Evolutionary conservation across 2,329 filamentous ascomycete genomes (phyloP).

Genomic region (Trichoderma sp.): DNA sequence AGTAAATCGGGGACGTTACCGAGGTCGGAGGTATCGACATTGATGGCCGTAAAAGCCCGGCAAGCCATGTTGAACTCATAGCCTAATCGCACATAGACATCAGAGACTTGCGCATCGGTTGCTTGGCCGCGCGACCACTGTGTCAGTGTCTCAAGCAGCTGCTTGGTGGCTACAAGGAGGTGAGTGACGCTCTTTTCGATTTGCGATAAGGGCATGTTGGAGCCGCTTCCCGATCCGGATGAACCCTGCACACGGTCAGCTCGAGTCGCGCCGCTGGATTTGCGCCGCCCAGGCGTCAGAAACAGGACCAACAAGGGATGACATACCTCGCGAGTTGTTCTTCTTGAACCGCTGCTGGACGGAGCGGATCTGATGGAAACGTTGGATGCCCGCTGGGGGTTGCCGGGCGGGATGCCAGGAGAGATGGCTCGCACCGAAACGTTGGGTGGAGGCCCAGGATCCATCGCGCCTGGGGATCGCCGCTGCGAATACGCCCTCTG

Average conservation of each 20-base stretch:
- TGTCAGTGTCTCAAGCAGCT: conserved; percentile 93
- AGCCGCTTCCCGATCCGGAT: conserved; percentile 61
- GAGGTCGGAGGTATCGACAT: conserved; percentile 90
- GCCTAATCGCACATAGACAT: conserved; percentile 94
- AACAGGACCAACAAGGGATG: not conserved
- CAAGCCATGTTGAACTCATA: conserved; percentile 99
- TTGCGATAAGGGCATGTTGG: conserved; percentile 79
- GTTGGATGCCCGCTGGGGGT: conserved; percentile 63
- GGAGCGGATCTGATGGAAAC: conserved; percentile 66
- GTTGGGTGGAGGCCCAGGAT: conserved; percentile 59
- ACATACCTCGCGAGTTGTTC: conserved; percentile 39
- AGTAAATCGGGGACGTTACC: conserved; percentile 93
- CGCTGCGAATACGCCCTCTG: conserved; percentile 57
- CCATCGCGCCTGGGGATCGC: conserved; percentile 63
- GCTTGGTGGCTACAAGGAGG: conserved; percentile 94
- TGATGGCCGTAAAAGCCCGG: conserved; percentile 93
- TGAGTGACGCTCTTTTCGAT: conserved; percentile 99
- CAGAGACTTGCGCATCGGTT: conserved; percentile 92
- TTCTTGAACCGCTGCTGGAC: conserved; percentile 34
- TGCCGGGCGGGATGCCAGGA: conserved; percentile 54
- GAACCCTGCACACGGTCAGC: conserved; percentile 37
- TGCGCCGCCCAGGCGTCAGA: not conserved
- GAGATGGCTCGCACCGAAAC: conserved; percentile 61
- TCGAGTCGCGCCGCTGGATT: conserved; percentile 21
- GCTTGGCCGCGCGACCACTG: conserved; percentile 95